Evolutionary conservation across 306 rosid species (phyloP).

Genomic region (Rubus idaeus): DNA sequence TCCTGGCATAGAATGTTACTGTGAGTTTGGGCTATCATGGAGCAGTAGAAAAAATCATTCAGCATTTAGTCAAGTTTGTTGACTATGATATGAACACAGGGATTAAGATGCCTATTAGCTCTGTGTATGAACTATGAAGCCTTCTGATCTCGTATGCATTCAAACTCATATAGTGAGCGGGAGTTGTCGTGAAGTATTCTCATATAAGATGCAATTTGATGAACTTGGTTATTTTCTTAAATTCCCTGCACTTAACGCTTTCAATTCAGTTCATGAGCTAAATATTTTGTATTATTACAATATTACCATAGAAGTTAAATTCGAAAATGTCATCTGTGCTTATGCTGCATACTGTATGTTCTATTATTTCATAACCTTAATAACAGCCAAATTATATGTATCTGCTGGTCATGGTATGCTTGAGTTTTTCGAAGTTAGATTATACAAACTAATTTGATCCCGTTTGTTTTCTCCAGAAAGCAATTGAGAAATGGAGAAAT

Average conservation of each 20-base stretch:
- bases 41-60: background rate
- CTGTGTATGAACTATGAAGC: background rate
- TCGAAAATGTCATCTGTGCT: background rate
- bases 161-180: background rate
- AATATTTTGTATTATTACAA: background rate
- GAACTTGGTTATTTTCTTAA: background rate
- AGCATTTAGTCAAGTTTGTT: background rate
- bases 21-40: background rate
- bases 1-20: background rate
- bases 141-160: background rate
- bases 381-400: background rate
- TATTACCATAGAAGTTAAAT: background rate
- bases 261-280: background rate
- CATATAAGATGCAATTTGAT: background rate
- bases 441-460: background rate
- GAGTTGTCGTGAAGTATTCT: no score
- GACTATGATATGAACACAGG: background rate
- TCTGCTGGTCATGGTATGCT: background rate
- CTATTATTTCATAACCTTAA: background rate
- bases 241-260: background rate
- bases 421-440: background rate
- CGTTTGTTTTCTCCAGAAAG: background rate
- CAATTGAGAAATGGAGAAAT: slow-evolving; percentile 53
- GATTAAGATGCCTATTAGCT: background rate
- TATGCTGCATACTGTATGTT: no score